phyloP scores from a whole-genome alignment of 1,284 basidiomycete species.

The Phylloboletellus chloephorus region DNA sequence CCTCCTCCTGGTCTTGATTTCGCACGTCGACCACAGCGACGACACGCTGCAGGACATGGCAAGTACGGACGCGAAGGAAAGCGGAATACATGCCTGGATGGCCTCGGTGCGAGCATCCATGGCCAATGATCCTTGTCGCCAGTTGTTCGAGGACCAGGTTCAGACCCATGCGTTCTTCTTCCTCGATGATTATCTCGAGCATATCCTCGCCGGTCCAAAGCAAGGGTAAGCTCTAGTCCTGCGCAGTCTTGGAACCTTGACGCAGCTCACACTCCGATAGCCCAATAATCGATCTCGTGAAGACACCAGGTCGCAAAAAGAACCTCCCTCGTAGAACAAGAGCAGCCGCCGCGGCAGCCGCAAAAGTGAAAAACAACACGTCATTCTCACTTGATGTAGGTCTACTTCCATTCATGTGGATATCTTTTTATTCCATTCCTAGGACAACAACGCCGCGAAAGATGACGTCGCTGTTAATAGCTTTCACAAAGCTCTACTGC shows the following conservation, averaged over 20 bases:
- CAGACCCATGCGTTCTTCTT: conserved; percentile 71
- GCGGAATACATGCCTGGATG: conserved; percentile 56
- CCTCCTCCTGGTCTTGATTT: conserved; percentile 1
- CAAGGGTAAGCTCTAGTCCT: conserved; percentile 45
- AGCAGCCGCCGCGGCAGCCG: conserved; percentile 35
- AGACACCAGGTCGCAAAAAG: conserved; percentile 73
- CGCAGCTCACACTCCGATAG: conserved; percentile 33
- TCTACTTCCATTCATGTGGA: background rate
- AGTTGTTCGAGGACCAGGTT: conserved; percentile 65
- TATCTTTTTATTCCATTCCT: conserved; percentile 7
- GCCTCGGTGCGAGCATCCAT: conserved; percentile 61
- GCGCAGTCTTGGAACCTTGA: background rate
- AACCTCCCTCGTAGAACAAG: conserved; percentile 47
- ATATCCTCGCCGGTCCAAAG: conserved; percentile 58
- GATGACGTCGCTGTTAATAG: conserved; percentile 45
- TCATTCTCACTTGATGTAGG: conserved; percentile 46
- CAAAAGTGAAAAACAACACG: conserved; percentile 41
- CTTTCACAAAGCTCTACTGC: conserved; percentile 47
- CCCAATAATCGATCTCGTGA: conserved; percentile 72
- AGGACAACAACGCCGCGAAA: conserved; percentile 33
- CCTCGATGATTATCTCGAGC: conserved; percentile 70
- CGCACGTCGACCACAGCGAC: conserved; percentile 3
- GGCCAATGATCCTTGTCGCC: conserved; percentile 64
- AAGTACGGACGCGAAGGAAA: conserved; percentile 8
- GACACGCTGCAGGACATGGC: conserved; percentile 12